Percentiles rank a stretch among this genome's conserved stretches.
Conservation (phyloP, 2,329 filamentous ascomycete genomes). For the Chrysoporthe austroafricana region DNA sequence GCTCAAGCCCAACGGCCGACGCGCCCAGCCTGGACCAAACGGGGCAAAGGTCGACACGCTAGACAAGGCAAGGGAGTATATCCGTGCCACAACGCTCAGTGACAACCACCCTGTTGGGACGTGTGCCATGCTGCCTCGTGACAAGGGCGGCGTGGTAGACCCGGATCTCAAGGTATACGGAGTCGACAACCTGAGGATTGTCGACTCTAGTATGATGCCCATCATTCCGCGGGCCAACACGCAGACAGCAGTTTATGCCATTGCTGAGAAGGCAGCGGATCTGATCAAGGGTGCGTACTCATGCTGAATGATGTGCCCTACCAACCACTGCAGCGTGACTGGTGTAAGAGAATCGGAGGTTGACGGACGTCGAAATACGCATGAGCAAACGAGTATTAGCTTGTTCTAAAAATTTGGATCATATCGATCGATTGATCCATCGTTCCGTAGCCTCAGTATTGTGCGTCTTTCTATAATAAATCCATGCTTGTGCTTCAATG, state of each 20-base stretch:
- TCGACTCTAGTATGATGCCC: slow-evolving; percentile 16
- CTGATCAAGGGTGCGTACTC: background rate
- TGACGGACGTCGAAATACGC: too few species aligned
- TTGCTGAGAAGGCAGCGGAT: slow-evolving; percentile 16
- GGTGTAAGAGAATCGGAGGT: too few species aligned
- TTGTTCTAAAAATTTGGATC: too few species aligned
- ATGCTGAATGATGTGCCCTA: background rate
- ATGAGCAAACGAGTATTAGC: too few species aligned
- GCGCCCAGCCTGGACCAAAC: background rate
- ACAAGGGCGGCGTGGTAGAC: slow-evolving; percentile 16
- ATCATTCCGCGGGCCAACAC: slow-evolving; percentile 16
- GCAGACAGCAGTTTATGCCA: slow-evolving; percentile 11
- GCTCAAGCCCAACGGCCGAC: slow-evolving; percentile 8
- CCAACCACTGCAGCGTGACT: too few species aligned
- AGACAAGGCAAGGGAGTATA: slow-evolving; percentile 7
- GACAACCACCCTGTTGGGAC: slow-evolving; percentile 9
- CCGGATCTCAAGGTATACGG: slow-evolving; percentile 10
- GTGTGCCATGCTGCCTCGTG: slow-evolving; percentile 10
- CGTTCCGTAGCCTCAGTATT: too few species aligned
- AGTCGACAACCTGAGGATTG: slow-evolving; percentile 1
- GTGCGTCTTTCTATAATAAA: too few species aligned
- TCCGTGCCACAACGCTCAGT: slow-evolving; percentile 8
- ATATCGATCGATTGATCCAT: too few species aligned
- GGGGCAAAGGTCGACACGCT: background rate
- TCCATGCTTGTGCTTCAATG: too few species aligned